Base-by-base conservation (phyloP, 768 basidiomycete genomes). In the Collybia mongolica region DNA sequence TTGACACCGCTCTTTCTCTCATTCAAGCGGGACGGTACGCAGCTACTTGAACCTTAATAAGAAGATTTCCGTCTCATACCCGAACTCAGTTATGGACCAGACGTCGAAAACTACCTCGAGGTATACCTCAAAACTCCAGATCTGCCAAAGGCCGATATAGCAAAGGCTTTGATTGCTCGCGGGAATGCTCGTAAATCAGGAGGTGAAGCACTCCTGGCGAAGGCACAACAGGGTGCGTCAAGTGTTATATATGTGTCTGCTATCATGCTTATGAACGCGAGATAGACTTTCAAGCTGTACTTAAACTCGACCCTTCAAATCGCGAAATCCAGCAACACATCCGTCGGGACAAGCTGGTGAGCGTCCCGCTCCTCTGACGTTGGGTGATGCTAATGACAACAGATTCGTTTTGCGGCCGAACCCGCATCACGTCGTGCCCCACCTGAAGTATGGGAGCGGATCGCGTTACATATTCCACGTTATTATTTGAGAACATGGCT, bases 401-500 rank as follows among this genome's bases (percentile, higher is more conserved):
- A 84, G 79, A 81, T 83, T 43, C 78, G 74, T 43, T 80, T 80
- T 56, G 65, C 70, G 36, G 65, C 72, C 55, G 77, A 78, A 50
- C 82, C 84, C 2, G 81, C 83, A 2, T 81, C 77, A 2, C 83
- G 79, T 52, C 79, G 83, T 18, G 76, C 77, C 15, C 85, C 86
- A 0, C 69, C 73, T 6, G 86, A 88, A 67, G 74, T 88, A 37
- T 88, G 86, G 84, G 82, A 83, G 55, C 72, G 76, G 12, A 82
- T 88, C 38, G 84, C 84, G 5, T 64, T 70, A 45, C 75, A 79
- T 54, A 82, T 80, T 37, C 83, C 85, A 6, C 77, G 84, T 14
- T 80, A 82, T 55, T 78, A 85, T 61, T 77, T 88, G 24, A 79
- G 86, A n/a, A 77, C 76, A 14, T 88, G 83, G 84, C 75, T 86